Percentiles rank a stretch among this genome's conserved stretches.
These are phyloP conservation scores for Chaetomiaceae sp. DNA, from an alignment of 2,329 filamentous ascomycete species.

Conservation along the genomic window DNA sequence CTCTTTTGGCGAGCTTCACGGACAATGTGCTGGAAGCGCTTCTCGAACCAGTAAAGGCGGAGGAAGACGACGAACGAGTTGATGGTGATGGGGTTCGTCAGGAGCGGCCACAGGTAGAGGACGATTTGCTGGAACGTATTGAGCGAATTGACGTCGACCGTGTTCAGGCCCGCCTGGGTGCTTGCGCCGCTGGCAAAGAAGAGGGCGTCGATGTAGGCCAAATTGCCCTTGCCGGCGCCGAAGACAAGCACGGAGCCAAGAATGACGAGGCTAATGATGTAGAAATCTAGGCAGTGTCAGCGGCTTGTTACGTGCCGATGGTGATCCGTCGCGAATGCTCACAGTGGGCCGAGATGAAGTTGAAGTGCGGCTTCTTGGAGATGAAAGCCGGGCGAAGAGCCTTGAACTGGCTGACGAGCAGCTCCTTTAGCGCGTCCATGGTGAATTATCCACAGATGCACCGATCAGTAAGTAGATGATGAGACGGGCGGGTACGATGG, in stretches of 20 bases:
- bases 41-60: conserved; percentile 96
- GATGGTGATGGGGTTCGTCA: conserved; percentile 79
- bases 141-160: conserved; percentile 62
- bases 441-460: neutral
- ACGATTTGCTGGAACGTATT: conserved; percentile 70
- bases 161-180: conserved; percentile 92
- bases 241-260: conserved; percentile 75
- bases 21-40: conserved; percentile 82
- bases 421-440: conserved; percentile 17
- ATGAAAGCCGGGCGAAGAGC: conserved; percentile 53
- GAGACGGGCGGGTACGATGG: neutral
- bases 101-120: conserved; percentile 65
- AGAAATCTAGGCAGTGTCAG: conserved; percentile 55
- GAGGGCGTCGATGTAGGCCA: conserved; percentile 81
- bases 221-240: conserved; percentile 48
- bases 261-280: conserved; percentile 70
- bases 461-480: neutral
- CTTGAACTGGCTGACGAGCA: conserved; percentile 36
- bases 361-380: conserved; percentile 63
- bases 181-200: conserved; percentile 82
- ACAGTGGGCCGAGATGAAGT: conserved; percentile 81
- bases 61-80: conserved; percentile 85
- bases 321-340: conserved; percentile 33
- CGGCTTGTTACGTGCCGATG: neutral
- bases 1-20: conserved; percentile 65